Percentiles rank a stretch among this genome's conserved stretches.
Conservation (phyloP, 2,329 filamentous ascomycete species). For the Exophiala alcalophila region DNA sequence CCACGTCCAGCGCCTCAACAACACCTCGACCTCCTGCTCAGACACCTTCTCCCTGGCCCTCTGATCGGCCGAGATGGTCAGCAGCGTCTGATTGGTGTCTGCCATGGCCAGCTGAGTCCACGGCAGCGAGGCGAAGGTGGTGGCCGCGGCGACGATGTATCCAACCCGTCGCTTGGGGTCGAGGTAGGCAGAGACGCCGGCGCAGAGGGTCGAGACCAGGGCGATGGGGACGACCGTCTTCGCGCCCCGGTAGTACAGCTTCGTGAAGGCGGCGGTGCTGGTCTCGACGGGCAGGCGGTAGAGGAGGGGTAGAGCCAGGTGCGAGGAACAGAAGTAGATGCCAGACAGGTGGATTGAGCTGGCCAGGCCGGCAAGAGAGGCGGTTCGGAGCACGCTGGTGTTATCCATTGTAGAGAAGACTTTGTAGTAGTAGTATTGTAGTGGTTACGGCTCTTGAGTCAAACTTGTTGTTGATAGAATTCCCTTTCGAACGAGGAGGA, state of each 20-base stretch:
- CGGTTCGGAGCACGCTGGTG: slow-evolving; percentile 6
- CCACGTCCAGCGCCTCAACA: slow-evolving; percentile 20
- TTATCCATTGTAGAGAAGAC: no score
- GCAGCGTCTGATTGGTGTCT: slow-evolving; percentile 8
- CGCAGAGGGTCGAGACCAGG: slow-evolving; percentile 7
- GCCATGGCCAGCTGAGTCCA: slow-evolving; percentile 13
- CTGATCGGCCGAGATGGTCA: slow-evolving; percentile 5
- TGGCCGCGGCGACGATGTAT: slow-evolving; percentile 11
- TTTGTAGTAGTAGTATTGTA: no score
- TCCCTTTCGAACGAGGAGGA: no score
- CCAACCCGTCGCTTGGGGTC: slow-evolving; percentile 7
- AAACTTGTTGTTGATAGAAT: no score
- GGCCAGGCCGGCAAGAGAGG: slow-evolving; percentile 9
- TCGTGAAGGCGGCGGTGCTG: slow-evolving; percentile 13
- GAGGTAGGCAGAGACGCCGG: slow-evolving; percentile 13
- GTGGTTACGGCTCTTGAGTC: no score
- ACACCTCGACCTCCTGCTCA: slow-evolving; percentile 8
- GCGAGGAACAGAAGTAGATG: slow-evolving; percentile 14
- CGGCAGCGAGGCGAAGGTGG: slow-evolving; percentile 3
- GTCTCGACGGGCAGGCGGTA: slow-evolving; percentile 9
- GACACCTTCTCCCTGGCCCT: slow-evolving; percentile 7
- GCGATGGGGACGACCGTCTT: slow-evolving; percentile 15
- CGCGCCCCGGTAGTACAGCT: slow-evolving; percentile 18
- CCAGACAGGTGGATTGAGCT: slow-evolving; percentile 17
- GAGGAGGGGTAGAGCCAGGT: slow-evolving; percentile 17